phyloP scores from a whole-genome alignment of 164 flowering plant genomes.

The Umbilicus rupestris region DNA sequence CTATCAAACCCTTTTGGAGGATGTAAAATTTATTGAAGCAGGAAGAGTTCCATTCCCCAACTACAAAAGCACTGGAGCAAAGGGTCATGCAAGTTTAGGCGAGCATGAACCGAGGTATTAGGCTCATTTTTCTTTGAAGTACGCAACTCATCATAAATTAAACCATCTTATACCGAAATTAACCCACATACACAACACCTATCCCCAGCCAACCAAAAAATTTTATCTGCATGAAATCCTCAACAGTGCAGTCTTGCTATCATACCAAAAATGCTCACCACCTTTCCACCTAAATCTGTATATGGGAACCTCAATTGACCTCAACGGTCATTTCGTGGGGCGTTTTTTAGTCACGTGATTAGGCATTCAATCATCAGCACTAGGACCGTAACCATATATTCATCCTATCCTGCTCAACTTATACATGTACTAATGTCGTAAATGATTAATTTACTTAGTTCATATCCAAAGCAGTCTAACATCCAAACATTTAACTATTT shows the following conservation, averaged over 20 bases:
- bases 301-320: too few relatives aligned
- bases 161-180: background rate
- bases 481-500: background rate
- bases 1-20: slow-evolving; percentile 19
- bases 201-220: background rate
- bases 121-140: background rate
- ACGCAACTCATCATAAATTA: background rate
- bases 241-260: background rate
- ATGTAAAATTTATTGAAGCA: slow-evolving; percentile 20
- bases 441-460: background rate
- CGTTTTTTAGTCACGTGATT: background rate
- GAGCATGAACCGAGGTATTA: background rate
- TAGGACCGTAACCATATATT: background rate
- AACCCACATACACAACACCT: background rate
- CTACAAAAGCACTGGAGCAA: slow-evolving; percentile 7
- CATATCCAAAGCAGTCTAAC: background rate
- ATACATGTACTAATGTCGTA: background rate
- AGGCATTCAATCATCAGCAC: background rate
- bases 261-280: background rate
- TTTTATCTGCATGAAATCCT: background rate
- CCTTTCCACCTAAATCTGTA: background rate
- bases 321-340: background rate
- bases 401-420: background rate
- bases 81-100: background rate
- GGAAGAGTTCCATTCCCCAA: slow-evolving; percentile 22